Conservation (phyloP, 805 yeast genomes). For the Candida glaebosa region DNA sequence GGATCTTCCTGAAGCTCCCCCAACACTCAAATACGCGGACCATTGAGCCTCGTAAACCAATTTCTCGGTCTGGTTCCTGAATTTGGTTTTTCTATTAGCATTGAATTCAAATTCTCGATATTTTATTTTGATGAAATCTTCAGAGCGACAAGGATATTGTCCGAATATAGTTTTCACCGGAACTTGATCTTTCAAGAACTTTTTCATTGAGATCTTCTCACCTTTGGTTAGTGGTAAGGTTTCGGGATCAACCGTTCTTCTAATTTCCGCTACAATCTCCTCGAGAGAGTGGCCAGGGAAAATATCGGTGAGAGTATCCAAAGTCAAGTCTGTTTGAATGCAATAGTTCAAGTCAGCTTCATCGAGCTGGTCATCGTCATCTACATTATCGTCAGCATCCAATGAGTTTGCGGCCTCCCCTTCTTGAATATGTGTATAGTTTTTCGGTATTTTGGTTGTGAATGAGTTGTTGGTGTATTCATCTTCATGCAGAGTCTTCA, state of each 20-base stretch:
- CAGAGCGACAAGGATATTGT: constrained; percentile 24
- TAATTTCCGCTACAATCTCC: constrained; percentile 3
- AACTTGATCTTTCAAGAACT: constrained; percentile 11
- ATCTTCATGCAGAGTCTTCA: no score
- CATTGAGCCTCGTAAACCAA: constrained; percentile 39
- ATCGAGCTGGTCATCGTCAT: constrained; percentile 1
- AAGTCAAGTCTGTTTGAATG: constrained; percentile 17
- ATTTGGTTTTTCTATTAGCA: constrained; percentile 24
- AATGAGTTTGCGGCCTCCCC: background rate
- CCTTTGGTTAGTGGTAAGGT: constrained; percentile 20
- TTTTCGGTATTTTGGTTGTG: background rate
- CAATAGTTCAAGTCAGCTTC: constrained; percentile 11
- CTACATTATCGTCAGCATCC: background rate
- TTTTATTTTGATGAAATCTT: constrained; percentile 17
- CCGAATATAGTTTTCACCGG: constrained; percentile 12
- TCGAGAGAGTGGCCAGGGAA: constrained; percentile 12
- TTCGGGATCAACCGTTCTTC: constrained; percentile 13
- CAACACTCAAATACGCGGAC: constrained; percentile 20
- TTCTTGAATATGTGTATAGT: background rate
- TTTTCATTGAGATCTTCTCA: constrained; percentile 20
- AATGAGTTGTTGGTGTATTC: background rate
- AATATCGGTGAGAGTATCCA: constrained; percentile 9
- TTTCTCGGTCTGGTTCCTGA: constrained; percentile 26
- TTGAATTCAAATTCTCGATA: constrained; percentile 22
- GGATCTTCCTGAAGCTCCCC: constrained; percentile 2